Evolutionary conservation across 108 stramenopile genomes (phyloP).

Genomic region (Nitzschia sp.): DNA sequence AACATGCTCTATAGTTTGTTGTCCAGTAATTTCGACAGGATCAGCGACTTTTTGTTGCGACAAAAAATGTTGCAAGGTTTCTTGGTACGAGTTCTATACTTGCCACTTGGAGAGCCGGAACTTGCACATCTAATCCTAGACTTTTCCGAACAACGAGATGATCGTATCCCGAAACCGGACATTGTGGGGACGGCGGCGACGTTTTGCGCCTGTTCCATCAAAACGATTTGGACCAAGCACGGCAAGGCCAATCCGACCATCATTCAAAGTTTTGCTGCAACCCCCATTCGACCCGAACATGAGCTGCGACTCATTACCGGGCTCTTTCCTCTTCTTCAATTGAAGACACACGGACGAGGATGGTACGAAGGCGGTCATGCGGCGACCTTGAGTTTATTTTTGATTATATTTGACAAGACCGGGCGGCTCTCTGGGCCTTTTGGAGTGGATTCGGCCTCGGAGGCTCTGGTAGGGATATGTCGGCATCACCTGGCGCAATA

Average conservation of each 20-base stretch:
- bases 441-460: conserved; percentile 28
- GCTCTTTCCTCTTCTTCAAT: background rate
- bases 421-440: conserved; percentile 32
- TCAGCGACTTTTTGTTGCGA: conserved; percentile 27
- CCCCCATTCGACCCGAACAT: conserved; percentile 26
- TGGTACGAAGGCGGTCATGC: conserved; percentile 38
- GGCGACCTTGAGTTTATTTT: conserved; percentile 26
- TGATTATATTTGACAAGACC: conserved; percentile 35
- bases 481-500: conserved; percentile 12
- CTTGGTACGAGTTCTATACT: conserved; percentile 23
- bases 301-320: conserved; percentile 14
- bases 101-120: conserved; percentile 17
- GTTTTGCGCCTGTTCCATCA: conserved; percentile 25
- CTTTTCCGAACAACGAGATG: conserved; percentile 8
- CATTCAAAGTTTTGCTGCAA: conserved; percentile 24
- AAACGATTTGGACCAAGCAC: conserved; percentile 20
- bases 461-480: conserved; percentile 21
- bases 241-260: background rate
- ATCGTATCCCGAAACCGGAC: conserved; percentile 20
- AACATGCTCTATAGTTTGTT: conserved; percentile 25
- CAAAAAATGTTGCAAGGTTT: conserved; percentile 15
- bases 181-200: conserved; percentile 25
- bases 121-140: conserved; percentile 11
- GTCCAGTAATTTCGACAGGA: conserved; percentile 13
- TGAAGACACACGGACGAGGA: conserved; percentile 12